Evolutionary conservation across 2,329 filamentous ascomycete genomes (phyloP).

Genomic region (Neofusicoccum ribis): DNA sequence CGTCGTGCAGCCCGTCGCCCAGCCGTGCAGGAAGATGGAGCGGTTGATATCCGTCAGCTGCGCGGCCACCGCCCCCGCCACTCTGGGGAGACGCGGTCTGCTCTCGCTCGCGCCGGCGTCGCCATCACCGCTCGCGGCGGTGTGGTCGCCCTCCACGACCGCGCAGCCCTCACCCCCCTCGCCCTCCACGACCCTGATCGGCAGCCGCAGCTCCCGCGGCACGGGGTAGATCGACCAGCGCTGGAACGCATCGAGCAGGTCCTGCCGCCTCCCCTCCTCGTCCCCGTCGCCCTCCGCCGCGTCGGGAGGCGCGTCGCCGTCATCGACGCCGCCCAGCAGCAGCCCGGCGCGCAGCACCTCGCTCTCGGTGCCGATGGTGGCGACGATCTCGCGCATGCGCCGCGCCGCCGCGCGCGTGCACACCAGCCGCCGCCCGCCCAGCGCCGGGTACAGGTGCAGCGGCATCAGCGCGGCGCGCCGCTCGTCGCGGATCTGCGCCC

Average conservation of each 20-base stretch:
- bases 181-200: constrained; percentile 54
- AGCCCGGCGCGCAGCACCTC: constrained; percentile 58
- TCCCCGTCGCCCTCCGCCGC: constrained; percentile 17
- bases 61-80: constrained; percentile 46
- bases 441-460: constrained; percentile 62
- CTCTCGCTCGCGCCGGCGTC: not conserved
- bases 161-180: no score
- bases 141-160: no score
- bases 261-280: constrained; percentile 22
- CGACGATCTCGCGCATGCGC: constrained; percentile 56
- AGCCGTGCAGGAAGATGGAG: constrained; percentile 72
- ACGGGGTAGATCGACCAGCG: constrained; percentile 55
- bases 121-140: no score
- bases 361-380: constrained; percentile 39
- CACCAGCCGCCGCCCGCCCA: constrained; percentile 58
- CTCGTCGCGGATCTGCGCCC: constrained; percentile 66
- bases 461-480: constrained; percentile 60
- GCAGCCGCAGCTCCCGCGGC: constrained; percentile 57
- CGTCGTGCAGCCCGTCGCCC: constrained; percentile 63
- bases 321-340: constrained; percentile 46
- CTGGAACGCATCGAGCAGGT: constrained; percentile 32
- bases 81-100: constrained; percentile 43
- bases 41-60: constrained; percentile 63
- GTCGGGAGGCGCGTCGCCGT: not conserved
- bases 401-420: constrained; percentile 66